phyloP scores from a whole-genome alignment of 2,329 filamentous ascomycete genomes.

The Fusarium dlaminii region DNA sequence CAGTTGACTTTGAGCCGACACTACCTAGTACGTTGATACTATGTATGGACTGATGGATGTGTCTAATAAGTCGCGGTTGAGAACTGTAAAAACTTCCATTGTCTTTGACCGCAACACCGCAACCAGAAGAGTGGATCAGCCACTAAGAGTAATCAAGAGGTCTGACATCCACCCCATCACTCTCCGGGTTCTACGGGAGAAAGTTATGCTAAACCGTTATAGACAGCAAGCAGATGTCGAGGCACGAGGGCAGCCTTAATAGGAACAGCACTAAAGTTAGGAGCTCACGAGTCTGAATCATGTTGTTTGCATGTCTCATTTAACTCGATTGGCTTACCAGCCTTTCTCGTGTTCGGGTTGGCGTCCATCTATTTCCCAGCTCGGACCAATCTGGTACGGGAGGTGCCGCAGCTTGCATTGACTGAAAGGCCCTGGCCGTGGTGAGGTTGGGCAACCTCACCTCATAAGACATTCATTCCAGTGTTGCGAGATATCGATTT shows the following conservation, averaged over 20 bases:
- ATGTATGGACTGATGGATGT: neutral
- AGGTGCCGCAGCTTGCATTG: conserved; percentile 26
- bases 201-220: conserved; percentile 17
- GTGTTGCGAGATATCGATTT: neutral
- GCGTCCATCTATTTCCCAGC: conserved; percentile 9
- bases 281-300: conserved; percentile 25
- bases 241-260: conserved; percentile 7
- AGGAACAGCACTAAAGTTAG: neutral
- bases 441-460: neutral
- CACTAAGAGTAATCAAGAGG: neutral
- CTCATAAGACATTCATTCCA: conserved; percentile 17
- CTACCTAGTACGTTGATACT: conserved; percentile 1
- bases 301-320: conserved; percentile 26
- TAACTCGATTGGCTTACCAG: conserved; percentile 26
- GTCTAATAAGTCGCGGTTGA: neutral
- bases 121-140: conserved; percentile 6
- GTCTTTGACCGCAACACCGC: conserved; percentile 18
- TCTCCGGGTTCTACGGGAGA: conserved; percentile 9
- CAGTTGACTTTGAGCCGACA: neutral
- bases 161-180: neutral
- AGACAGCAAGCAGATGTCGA: neutral
- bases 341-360: conserved; percentile 35
- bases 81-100: neutral
- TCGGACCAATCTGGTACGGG: conserved; percentile 22
- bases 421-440: neutral